Base-by-base conservation (phyloP, 495 filamentous ascomycete genomes). In the Penicillium verhagenii region DNA sequence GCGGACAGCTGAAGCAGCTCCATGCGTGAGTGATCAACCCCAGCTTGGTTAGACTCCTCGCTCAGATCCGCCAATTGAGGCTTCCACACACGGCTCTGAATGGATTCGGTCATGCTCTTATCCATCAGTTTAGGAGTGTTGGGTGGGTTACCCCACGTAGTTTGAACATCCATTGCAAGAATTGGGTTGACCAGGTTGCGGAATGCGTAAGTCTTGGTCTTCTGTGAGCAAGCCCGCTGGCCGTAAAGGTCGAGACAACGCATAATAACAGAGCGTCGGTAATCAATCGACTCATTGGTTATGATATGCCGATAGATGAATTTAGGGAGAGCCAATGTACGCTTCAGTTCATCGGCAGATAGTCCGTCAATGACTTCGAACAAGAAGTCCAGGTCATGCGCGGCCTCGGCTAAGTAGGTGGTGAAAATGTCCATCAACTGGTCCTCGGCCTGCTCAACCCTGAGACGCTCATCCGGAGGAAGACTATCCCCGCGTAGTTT, bases 21-120 rank as follows among this genome's bases (percentile, higher is more conserved):
- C 86, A 99, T 94, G 42, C 94, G 81, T 4, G 93, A 94, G 68
- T 97, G 92, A 69, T 99, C 94, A 42, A 96, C 89, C 4, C 92
- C 90, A 14, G 90, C 85, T 60, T 93, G 90, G 14, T 83, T 83
- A 14, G 85, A 82, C 63, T 97, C 95, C 52, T 99, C 95, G 31
- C 83, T 87, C 13, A 88, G 78, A 67, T 96, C 93, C 2, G 83
- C 81, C 26, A 92, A 74, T 50, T 94, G 91, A 10, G 90, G 88
- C 64, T 88, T 92, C 94, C 94, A 97, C 55, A 99, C 85, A 65
- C 93, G 95, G 56, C 87, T 86, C 67, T 96, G 91, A 48, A 99
- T 89, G 13, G 89, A 86, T 50, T 97, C 93, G 29, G 91, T 92
- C 74, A 97, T 85, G 19, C 85, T 78, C 72, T 86, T 90, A 65